Evolutionary conservation across 257 asterid species (phyloP).

Genomic region (Paraleonurus japonicus): DNA sequence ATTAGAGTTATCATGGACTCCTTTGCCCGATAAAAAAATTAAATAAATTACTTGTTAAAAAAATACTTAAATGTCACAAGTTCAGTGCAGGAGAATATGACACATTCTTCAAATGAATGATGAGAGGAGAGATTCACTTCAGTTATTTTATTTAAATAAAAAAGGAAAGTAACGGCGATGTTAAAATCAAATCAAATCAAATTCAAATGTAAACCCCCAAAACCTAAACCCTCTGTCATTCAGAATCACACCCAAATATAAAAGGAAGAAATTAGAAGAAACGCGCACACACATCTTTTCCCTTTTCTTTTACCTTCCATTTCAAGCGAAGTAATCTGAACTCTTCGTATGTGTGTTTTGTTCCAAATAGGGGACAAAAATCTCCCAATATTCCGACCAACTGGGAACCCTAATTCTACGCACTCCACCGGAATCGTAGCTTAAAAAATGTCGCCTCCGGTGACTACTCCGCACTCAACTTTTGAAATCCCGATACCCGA

Average conservation of each 20-base stretch:
- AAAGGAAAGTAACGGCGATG: constrained; percentile 14
- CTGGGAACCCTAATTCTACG: constrained; percentile 23
- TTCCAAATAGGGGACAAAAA: neutral
- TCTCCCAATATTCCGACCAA: neutral
- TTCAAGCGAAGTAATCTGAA: constrained; percentile 13
- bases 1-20: too few species aligned
- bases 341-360: neutral
- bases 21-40: too few species aligned
- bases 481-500: constrained; percentile 34
- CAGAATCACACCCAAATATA: neutral
- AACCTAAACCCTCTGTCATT: constrained; percentile 31
- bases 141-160: too few species aligned
- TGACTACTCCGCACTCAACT: constrained; percentile 18
- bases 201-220: constrained; percentile 29
- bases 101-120: too few species aligned
- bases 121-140: too few species aligned
- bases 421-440: constrained; percentile 23
- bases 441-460: constrained; percentile 40
- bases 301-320: constrained; percentile 18
- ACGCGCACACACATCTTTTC: neutral
- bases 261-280: neutral
- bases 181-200: constrained; percentile 24
- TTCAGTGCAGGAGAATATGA: too few species aligned
- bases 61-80: too few species aligned
- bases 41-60: too few species aligned